These are phyloP conservation scores for Wallacemonas rigidus DNA, from an alignment of 208 protist species.

Conservation along the genomic window DNA sequence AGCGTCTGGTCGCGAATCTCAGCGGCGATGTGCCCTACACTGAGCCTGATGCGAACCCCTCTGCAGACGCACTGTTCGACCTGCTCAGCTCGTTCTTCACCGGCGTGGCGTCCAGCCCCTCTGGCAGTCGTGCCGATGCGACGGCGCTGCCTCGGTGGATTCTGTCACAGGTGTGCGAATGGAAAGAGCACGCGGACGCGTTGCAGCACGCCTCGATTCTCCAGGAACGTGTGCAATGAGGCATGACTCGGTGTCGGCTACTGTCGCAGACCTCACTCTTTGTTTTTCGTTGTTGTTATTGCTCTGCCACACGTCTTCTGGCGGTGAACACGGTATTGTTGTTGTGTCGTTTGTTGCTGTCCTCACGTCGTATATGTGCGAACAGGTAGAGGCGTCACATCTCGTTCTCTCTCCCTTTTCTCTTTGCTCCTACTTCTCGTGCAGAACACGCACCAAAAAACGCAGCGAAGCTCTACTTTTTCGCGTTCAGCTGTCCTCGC, in stretches of 20 bases:
- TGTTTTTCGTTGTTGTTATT: slow-evolving; percentile 12
- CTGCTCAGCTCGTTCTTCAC: not conserved
- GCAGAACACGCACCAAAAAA: too few relatives aligned
- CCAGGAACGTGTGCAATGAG: too few relatives aligned
- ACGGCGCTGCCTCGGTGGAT: slow-evolving; percentile 1
- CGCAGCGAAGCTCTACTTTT: too few relatives aligned
- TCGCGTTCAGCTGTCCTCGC: too few relatives aligned
- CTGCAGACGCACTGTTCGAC: not conserved
- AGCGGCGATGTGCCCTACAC: not conserved
- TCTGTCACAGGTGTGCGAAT: not conserved
- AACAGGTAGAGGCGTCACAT: too few relatives aligned
- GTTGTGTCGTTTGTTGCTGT: too few relatives aligned
- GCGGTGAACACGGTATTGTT: too few relatives aligned
- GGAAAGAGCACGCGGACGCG: not conserved
- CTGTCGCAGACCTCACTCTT: not conserved
- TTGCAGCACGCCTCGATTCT: not conserved
- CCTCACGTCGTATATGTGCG: too few relatives aligned
- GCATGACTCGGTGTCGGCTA: not conserved
- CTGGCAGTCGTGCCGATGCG: not conserved
- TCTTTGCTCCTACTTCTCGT: too few relatives aligned
- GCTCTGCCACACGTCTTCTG: too few relatives aligned
- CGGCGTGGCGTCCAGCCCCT: not conserved
- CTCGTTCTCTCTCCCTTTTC: too few relatives aligned
- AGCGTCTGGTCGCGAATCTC: not conserved
- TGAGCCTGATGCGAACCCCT: not conserved